Evolutionary conservation across 768 basidiomycete genomes (phyloP), one percentile per base, ranked within the genome.

Genomic region (Tulasnella sp.): DNA sequence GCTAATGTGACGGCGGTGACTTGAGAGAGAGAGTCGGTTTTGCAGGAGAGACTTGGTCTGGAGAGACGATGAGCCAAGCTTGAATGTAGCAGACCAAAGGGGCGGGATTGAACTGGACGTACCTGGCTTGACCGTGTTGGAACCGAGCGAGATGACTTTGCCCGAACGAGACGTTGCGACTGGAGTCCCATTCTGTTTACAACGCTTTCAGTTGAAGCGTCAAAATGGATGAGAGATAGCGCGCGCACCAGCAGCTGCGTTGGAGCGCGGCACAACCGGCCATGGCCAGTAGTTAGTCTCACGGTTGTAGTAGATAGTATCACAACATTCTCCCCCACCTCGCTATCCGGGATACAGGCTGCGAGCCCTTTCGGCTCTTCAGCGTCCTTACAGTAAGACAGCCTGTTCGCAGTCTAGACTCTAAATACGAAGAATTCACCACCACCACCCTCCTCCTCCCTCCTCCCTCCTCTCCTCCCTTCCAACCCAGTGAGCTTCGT

Each of bases 101-200:
- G 26, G 1, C 32, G 32, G 5, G 11, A 11, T n/a, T 34, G 32
- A 4, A 4, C 5, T 12, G 6, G 11, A 76, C 80, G 29, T 74
- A 83, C 83, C 77, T 0, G 83, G 79, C 69, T 82, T 81, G 14
- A 85, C 80, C 74, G 85, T 85, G 0, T 83, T 85, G 16, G 82
- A 82, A 29, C n/a, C 84, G 72, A 84, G 82, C 0, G 84, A 78
- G 72, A 81, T 73, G 37, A 83, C 81, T 75, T 81, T 82, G 74
- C 80, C 78, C 39, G 77, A 84, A 82, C 2, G 81, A 81, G 22
- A 83, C 79, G 72, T 84, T 84, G 83, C 83, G 5, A 84, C 83
- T 1, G 78, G 75, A 19, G 81, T 75, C n/a, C 81, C 80, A 67
- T 80, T 76, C 80, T 81, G 59, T 11, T 32, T 26, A 7, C 2